Evolutionary conservation across 805 yeast species (phyloP).

Genomic region (Suhomyces sp.): DNA sequence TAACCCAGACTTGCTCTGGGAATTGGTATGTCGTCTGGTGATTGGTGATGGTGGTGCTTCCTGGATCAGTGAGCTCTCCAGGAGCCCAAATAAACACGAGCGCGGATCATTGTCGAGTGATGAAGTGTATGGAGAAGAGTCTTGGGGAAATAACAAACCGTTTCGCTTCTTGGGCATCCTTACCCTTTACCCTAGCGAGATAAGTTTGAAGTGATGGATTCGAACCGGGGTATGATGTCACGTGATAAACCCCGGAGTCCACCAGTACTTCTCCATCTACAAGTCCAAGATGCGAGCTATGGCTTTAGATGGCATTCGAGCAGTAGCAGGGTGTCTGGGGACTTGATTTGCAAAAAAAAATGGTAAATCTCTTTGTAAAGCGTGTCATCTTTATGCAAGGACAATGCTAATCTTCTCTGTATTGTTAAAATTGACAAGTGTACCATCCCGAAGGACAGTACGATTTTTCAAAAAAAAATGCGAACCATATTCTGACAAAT

Average conservation of each 20-base stretch:
- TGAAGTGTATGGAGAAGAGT: conserved; percentile 3
- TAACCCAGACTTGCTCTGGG: neutral
- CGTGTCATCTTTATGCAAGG: conserved; percentile 99
- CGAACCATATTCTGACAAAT: neutral
- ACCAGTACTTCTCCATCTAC: neutral
- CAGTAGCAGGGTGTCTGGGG: neutral
- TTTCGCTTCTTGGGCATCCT: conserved; percentile 8
- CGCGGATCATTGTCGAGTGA: conserved; percentile 1
- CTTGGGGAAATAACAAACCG: conserved; percentile 13
- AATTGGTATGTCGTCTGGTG: neutral
- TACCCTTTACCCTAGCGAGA: neutral
- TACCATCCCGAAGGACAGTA: conserved; percentile 45
- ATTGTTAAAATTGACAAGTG: conserved; percentile 99
- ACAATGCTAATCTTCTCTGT: conserved; percentile 99
- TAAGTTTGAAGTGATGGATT: neutral
- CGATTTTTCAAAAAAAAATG: conserved; percentile 16
- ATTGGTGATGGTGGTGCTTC: neutral
- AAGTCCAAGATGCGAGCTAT: too few relatives aligned
- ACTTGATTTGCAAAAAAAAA: conserved; percentile 64
- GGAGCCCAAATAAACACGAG: conserved; percentile 9
- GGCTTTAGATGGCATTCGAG: neutral
- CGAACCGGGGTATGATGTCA: neutral
- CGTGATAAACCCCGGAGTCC: neutral
- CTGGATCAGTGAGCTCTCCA: conserved; percentile 1
- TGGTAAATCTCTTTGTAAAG: conserved; percentile 99